Base-by-base conservation (phyloP, 2,329 filamentous ascomycete genomes). In the Xylaria sp. region DNA sequence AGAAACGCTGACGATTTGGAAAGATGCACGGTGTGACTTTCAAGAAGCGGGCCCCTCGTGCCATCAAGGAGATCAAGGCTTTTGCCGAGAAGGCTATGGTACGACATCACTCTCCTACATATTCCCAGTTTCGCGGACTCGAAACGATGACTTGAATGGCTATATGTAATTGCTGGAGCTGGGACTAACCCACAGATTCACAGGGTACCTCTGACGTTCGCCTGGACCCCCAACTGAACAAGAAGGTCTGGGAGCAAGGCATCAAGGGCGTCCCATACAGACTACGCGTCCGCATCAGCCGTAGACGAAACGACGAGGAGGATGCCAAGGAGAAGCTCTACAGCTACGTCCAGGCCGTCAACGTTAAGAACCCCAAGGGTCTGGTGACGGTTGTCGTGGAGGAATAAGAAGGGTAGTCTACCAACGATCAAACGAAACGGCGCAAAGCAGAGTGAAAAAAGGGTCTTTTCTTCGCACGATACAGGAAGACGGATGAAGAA, bases 291-390 rank as follows among this genome's bases (percentile, higher is more conserved):
- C 94, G 97, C 87, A 98, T 99, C 87, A 97, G 94, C 83, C 94
- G 96, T 87, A 97, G 97, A 91, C 94, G 96, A 91, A 99, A 99
- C 88, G 96, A 99, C 85, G 96, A 98, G 90, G 96, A 99, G 88
- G 94, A 93, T 81, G 96, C 97, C 84, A 97, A 97, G 90, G 94
- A 99, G 91, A 97, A 97, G 90, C 91, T 99, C 77, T 99, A 98
- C 92, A 96, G 92, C 85, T 98, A 97, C 87, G 96, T 99, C 79
- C 95, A 99, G 91, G 96, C 96, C 80, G 96, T 99, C 84, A 98
- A 98, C 86, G 94, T 98, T 83, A 97, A 98, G 93, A 92, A 97
- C 87, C 91, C 94, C 85, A 98, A 98, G 93, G 95, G 96, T 85
- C 92, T 99, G 79, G 90, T 92, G 82, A 99, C 96, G 78, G 90